Base-by-base conservation (phyloP, 176 grass and related monocot genomes). In the Oryza australiensis region DNA sequence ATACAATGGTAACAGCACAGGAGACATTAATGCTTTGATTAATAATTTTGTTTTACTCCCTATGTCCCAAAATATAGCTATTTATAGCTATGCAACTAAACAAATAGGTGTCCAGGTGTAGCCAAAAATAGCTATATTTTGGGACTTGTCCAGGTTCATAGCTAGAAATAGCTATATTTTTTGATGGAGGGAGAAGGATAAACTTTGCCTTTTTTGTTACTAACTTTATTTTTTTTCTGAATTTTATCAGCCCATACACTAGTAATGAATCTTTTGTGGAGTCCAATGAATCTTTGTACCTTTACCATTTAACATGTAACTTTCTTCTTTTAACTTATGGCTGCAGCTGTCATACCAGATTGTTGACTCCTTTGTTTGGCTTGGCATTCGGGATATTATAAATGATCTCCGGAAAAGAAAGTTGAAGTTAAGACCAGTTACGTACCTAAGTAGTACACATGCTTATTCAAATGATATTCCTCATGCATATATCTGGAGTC, bases 401-500 rank as follows among this genome's bases (percentile, higher is more conserved):
- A 95, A 95, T 78, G 93, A 95, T 76, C 34, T 95, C 28, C 84
- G 90, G 37, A 95, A 92, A 86, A 90, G 76, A 83, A 90, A 86
- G 68, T 57, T 95, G 82, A 92, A 90, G 66, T 81, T 95, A 46
- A 80, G 90, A 75, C 90, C 90, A 79, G 93, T 95, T 63, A 95
- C 93, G 13, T 95, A 95, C 68, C 72, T 95, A 85, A 95, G 88
- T 79, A 88, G 90, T 29, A 49, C 88, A 71, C 90, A 95, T 78
- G 80, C 79, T 79, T 95, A 84, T 78, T 80, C 79, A 18, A 90
- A 86, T 76, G 86, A 95, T 74, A 78, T 92, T 64, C 93, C 90
- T 65, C 88, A 95, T 92, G 90, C 88, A 75, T 95, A 95, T 63
- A 95, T 95, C 13, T 95, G 93, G 93, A 95, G 93, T 74, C 93